Percentiles rank a stretch among this genome's conserved stretches.
Evolutionary conservation across 495 filamentous ascomycete species (phyloP).

Genomic region (Aspergillus nanangensis): DNA sequence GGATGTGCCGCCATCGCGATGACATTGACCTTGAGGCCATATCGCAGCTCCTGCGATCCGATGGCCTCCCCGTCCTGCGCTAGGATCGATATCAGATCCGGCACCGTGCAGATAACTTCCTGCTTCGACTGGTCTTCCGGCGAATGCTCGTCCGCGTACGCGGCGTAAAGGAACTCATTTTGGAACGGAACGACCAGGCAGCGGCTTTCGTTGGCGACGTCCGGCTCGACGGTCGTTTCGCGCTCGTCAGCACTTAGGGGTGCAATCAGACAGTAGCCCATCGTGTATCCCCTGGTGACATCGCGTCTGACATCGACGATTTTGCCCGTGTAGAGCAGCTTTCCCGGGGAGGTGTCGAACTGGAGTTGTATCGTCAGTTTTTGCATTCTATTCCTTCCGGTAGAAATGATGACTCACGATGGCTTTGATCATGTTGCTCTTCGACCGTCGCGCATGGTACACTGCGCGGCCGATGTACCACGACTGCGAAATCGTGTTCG

Average conservation of each 20-base stretch:
- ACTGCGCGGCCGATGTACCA: slow-evolving; percentile 44
- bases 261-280: slow-evolving; percentile 50
- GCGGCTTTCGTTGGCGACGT: neutral
- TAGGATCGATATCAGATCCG: slow-evolving; percentile 28
- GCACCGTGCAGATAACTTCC: slow-evolving; percentile 26
- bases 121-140: slow-evolving; percentile 15
- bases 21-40: slow-evolving; percentile 30
- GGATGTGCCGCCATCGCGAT: slow-evolving; percentile 33
- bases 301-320: slow-evolving; percentile 54
- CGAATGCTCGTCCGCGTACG: neutral
- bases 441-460: slow-evolving; percentile 38
- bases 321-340: slow-evolving; percentile 56
- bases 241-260: slow-evolving; percentile 21
- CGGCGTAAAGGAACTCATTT: slow-evolving; percentile 58
- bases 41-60: slow-evolving; percentile 29
- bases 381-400: too few species aligned
- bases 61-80: slow-evolving; percentile 27
- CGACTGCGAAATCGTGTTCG: slow-evolving; percentile 33
- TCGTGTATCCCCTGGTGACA: slow-evolving; percentile 47
- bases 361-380: slow-evolving; percentile 3
- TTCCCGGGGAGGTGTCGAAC: slow-evolving; percentile 34
- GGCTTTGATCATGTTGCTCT: slow-evolving; percentile 48
- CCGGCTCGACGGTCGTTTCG: neutral
- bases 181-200: slow-evolving; percentile 57
- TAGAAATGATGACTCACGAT: too few species aligned